Conservation (phyloP, 2,329 filamentous ascomycete species). For the Exophiala alcalophila region DNA sequence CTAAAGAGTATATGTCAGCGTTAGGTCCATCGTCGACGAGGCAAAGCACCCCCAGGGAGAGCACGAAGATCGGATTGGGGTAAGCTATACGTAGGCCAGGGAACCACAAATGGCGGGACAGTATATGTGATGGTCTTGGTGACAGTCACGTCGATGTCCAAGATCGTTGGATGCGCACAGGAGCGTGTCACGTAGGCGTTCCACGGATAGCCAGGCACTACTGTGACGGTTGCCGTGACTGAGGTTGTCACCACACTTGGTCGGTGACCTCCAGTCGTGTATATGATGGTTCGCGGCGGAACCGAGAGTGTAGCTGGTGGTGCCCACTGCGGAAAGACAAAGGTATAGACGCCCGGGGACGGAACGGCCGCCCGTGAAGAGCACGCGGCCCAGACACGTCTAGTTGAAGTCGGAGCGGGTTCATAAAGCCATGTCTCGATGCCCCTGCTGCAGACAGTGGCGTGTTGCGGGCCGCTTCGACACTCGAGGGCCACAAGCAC, state of each 20-base stretch:
- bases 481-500: constrained; percentile 6
- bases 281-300: constrained; percentile 1
- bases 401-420: constrained; percentile 1
- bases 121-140: constrained; percentile 10
- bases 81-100: background rate
- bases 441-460: constrained; percentile 1
- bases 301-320: constrained; percentile 4
- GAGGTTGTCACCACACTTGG: background rate
- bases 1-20: background rate
- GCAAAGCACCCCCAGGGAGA: too few relatives aligned
- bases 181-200: constrained; percentile 6
- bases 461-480: background rate
- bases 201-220: constrained; percentile 6
- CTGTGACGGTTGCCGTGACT: background rate
- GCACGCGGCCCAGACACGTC: constrained; percentile 1
- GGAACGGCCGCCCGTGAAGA: background rate
- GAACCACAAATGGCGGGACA: constrained; percentile 5
- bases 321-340: constrained; percentile 10
- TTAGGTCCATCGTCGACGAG: background rate
- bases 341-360: constrained; percentile 3
- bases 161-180: constrained; percentile 4
- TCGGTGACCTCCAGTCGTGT: background rate
- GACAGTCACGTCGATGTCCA: constrained; percentile 7
- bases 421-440: constrained; percentile 5
- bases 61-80: too few relatives aligned